Conservation (phyloP, 495 filamentous ascomycete genomes). For the Podospora appendiculata region DNA sequence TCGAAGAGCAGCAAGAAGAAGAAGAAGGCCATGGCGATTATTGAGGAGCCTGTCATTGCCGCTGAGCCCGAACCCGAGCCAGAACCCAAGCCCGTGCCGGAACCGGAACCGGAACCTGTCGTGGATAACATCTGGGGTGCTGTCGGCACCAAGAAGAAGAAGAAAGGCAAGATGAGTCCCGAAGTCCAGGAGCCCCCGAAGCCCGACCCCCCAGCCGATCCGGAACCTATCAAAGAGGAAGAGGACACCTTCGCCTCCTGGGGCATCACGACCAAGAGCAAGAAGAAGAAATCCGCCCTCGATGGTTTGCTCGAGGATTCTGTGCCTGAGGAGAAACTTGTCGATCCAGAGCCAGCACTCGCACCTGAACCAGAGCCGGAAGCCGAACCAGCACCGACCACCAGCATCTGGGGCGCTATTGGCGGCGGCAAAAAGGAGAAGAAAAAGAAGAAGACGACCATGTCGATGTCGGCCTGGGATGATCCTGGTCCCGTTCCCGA, state of each 20-base stretch:
- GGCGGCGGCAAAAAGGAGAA: too few species aligned
- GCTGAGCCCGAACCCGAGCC: conserved; percentile 14
- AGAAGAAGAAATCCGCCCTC: conserved; percentile 22
- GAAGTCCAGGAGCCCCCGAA: conserved; percentile 4
- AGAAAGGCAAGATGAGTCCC: conserved; percentile 9
- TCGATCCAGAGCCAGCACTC: too few species aligned
- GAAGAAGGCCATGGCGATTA: too few species aligned
- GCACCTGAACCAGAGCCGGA: too few species aligned
- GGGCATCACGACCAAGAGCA: conserved; percentile 15
- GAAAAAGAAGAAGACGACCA: too few species aligned
- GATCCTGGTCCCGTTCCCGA: too few species aligned
- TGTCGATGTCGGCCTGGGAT: too few species aligned
- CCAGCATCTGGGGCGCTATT: too few species aligned
- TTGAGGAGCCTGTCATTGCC: background rate
- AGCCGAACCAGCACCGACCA: too few species aligned
- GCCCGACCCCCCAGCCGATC: conserved; percentile 3
- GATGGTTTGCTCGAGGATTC: conserved; percentile 6
- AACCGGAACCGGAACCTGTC: conserved; percentile 15
- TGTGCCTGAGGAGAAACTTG: conserved; percentile 6
- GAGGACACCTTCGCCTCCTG: conserved; percentile 13
- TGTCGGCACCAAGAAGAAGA: conserved; percentile 24
- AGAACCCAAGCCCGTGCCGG: conserved; percentile 24
- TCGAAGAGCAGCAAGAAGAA: background rate
- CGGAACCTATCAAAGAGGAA: conserved; percentile 6
- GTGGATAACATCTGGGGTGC: conserved; percentile 3